Percentiles rank a stretch among this genome's conserved stretches.
Evolutionary conservation across 228 moss, liverwort and hornwort genomes (phyloP).

Genomic region (Sphagnum fallax): DNA sequence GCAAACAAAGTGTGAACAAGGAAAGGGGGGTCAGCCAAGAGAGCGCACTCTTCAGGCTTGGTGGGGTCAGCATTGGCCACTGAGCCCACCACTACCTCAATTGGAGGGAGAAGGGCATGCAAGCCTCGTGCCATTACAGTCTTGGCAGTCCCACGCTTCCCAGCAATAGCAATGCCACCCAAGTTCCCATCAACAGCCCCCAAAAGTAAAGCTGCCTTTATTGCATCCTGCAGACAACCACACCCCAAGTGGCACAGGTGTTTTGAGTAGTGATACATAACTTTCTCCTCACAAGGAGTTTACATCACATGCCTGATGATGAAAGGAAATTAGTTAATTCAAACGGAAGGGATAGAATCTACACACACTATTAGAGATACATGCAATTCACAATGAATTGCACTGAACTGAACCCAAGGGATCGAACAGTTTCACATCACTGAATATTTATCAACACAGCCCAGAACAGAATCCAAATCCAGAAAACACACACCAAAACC

Average conservation of each 20-base stretch:
- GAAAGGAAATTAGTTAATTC: too few relatives aligned
- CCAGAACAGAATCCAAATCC: too few relatives aligned
- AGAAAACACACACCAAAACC: too few relatives aligned
- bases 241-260: not conserved
- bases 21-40: not conserved
- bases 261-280: too few relatives aligned
- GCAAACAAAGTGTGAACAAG: not conserved
- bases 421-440: too few relatives aligned
- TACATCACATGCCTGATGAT: too few relatives aligned
- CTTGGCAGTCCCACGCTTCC: constrained; percentile 94
- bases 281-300: too few relatives aligned
- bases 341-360: not conserved
- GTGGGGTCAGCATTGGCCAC: constrained; percentile 71
- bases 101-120: constrained; percentile 86
- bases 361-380: not conserved
- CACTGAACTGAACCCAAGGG: too few relatives aligned
- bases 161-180: constrained; percentile 88
- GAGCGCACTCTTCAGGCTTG: constrained; percentile 51
- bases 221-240: constrained; percentile 49
- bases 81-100: constrained; percentile 75
- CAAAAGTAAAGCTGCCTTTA: constrained; percentile 81
- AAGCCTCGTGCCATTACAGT: constrained; percentile 95
- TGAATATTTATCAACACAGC: too few relatives aligned
- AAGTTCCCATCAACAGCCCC: constrained; percentile 88
- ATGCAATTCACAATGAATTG: too few relatives aligned